Evolutionary conservation across 441 rosid genomes (phyloP).

Genomic region (Metrosideros polymorpha): DNA sequence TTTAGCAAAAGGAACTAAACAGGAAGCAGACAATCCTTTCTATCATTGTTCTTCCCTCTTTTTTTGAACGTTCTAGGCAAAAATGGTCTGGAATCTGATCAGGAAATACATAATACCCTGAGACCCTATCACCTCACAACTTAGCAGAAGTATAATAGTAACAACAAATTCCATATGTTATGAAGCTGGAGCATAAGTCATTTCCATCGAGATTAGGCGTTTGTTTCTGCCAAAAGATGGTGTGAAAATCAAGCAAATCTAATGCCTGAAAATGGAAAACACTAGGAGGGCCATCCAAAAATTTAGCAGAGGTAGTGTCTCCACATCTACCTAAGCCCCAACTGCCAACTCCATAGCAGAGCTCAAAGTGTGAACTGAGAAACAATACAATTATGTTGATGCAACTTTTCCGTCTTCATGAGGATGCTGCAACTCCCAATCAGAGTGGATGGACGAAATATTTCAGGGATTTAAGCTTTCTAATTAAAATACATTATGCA

Average conservation of each 20-base stretch:
- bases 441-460: background rate
- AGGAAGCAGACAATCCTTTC: background rate
- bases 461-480: background rate
- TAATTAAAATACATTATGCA: background rate
- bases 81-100: background rate
- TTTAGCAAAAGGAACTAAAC: background rate
- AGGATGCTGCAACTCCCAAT: background rate
- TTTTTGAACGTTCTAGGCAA: background rate
- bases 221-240: background rate
- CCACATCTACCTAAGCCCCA: background rate
- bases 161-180: background rate
- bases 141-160: background rate
- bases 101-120: background rate
- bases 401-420: background rate
- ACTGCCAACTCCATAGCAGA: background rate
- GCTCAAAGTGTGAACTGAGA: background rate
- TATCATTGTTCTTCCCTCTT: background rate
- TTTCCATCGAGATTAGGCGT: background rate
- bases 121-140: background rate
- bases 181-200: background rate
- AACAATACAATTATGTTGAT: background rate
- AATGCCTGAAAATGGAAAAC: background rate
- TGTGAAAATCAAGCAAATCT: background rate
- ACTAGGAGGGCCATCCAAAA: background rate
- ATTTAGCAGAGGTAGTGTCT: background rate